Evolutionary conservation across 2,329 filamentous ascomycete genomes (phyloP), one percentile per base, ranked within the genome.

Genomic region (Trichocomaceae sp.): DNA sequence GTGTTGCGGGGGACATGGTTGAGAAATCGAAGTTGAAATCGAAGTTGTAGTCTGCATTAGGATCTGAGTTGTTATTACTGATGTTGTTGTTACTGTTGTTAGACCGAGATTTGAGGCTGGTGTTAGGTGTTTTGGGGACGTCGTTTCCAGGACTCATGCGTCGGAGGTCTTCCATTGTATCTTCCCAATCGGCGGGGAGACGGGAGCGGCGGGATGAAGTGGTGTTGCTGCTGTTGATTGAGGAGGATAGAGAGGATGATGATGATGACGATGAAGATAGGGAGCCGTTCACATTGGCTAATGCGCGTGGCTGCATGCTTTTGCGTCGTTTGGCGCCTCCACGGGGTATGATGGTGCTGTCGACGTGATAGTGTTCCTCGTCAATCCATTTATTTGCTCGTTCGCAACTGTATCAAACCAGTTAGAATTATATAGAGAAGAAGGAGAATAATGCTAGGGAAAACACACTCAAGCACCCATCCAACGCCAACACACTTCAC

Each of bases 401-500:
- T 68, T 92, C 87, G 63, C 88, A 92, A 62, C 86, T 88, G 47
- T 22, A 50, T 5, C 5, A 23, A 29, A 29, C 26, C 15, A 6
- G n/a, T 63, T 58, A 60, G 55, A 41, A 52, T 48, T 20, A 19
- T 33, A 6, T 22, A 63, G 62, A 12, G 19, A 42, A 47, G 22
- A 26, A 29, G 31, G n/a, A 8, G 15, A 19, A 29, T 2, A 17
- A 47, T 13, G 45, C n/a, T n/a, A 15, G 31, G 13, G 31, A 8
- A 29, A 56, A 82, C 85, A 80, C 81, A 90, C 86, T 95, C 89
- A 59, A 95, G 79, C 53, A 93, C 87, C 89, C 90, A 96, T 60
- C 84, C 85, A 47, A 95, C 87, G 49, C 90, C 90, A 54, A 96
- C 89, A 71, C 90, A 95, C 62, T 88, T 84, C 37, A 96, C 87